Percentiles rank a stretch among this genome's conserved stretches.
Conservation (phyloP, 371 early-diverging fungal species). For the Mortierella polycephala region DNA sequence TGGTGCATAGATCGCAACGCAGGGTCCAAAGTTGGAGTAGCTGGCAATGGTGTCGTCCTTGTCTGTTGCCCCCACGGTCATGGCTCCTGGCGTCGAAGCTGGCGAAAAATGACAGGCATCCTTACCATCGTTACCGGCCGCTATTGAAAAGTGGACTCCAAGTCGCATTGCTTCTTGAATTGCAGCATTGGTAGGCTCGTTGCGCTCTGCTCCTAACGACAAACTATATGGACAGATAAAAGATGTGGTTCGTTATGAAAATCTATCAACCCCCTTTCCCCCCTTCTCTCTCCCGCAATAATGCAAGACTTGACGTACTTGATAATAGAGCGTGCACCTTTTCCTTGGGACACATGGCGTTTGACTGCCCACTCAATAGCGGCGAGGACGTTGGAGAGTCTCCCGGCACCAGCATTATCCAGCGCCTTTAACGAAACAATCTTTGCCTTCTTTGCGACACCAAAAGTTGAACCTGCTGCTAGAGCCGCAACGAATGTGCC, state of each 20-base stretch:
- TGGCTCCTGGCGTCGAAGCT: constrained; percentile 79
- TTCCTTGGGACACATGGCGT: constrained; percentile 25
- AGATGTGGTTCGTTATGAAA: no score
- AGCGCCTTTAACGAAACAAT: constrained; percentile 79
- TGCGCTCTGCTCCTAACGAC: constrained; percentile 66
- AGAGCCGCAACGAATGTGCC: constrained; percentile 85
- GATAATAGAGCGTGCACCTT: constrained; percentile 35
- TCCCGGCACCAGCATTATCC: constrained; percentile 35
- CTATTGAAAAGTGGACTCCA: constrained; percentile 68
- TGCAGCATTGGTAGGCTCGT: constrained; percentile 67
- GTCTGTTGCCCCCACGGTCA: constrained; percentile 92
- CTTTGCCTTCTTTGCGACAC: constrained; percentile 79
- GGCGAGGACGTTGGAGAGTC: constrained; percentile 41
- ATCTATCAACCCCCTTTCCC: no score
- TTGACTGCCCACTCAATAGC: constrained; percentile 58
- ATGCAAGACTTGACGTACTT: constrained; percentile 21
- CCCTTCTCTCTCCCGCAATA: no score
- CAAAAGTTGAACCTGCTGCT: constrained; percentile 74
- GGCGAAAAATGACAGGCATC: constrained; percentile 92
- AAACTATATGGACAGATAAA: constrained; percentile 46
- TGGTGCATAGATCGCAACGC: constrained; percentile 74
- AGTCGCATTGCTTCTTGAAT: constrained; percentile 61
- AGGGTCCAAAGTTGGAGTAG: constrained; percentile 83
- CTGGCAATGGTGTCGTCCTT: constrained; percentile 74
- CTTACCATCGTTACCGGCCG: constrained; percentile 71